Percentiles rank a stretch among this genome's conserved stretches.
These are phyloP conservation scores for Magnaporthiopsis incrustans DNA, from an alignment of 2,329 filamentous ascomycete genomes.

Conservation along the genomic window DNA sequence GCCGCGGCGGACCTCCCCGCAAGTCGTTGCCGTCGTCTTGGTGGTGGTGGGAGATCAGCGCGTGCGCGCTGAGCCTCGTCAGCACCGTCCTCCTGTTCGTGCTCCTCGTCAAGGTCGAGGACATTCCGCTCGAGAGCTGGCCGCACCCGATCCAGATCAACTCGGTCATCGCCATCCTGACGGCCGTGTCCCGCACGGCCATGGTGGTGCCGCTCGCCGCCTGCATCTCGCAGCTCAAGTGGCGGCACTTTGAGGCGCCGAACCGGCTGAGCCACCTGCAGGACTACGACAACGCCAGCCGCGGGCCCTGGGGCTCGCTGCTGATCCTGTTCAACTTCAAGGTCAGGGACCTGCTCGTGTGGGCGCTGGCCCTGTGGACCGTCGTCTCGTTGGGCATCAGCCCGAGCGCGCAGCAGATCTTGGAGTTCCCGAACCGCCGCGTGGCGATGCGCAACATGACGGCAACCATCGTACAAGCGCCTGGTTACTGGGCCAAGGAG, in stretches of 20 bases:
- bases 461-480: neutral
- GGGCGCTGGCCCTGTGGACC: constrained; percentile 11
- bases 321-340: constrained; percentile 9
- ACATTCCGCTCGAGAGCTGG: constrained; percentile 13
- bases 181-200: constrained; percentile 21
- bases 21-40: constrained; percentile 7
- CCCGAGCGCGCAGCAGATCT: constrained; percentile 14
- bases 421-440: constrained; percentile 9
- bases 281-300: constrained; percentile 8
- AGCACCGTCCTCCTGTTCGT: constrained; percentile 9
- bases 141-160: constrained; percentile 19
- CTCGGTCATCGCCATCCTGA: constrained; percentile 24
- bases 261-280: constrained; percentile 17
- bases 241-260: constrained; percentile 19
- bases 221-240: constrained; percentile 28
- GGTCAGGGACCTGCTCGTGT: constrained; percentile 2
- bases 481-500: neutral
- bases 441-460: neutral
- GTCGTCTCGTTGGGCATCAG: constrained; percentile 13
- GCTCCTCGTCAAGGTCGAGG: constrained; percentile 12
- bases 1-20: neutral
- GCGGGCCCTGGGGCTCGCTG: constrained; percentile 14
- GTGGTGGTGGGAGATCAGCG: constrained; percentile 20
- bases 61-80: constrained; percentile 11
- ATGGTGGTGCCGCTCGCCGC: constrained; percentile 23